phyloP scores from a whole-genome alignment of 768 basidiomycete species.

The Strobilomyces echinocephalus region DNA sequence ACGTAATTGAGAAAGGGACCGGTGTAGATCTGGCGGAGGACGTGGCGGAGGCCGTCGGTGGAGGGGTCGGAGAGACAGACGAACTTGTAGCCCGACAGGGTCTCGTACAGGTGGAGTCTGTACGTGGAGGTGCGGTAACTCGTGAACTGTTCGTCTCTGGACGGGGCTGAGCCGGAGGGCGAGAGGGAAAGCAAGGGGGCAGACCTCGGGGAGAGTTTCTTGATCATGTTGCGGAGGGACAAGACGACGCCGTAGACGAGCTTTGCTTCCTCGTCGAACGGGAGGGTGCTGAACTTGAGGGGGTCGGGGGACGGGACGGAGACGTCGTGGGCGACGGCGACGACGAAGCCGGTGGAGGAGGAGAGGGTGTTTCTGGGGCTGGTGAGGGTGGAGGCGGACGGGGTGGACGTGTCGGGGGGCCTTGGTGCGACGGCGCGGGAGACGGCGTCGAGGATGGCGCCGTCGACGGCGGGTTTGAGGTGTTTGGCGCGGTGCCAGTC shows the following conservation, averaged over 20 bases:
- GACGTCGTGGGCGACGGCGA: conserved; percentile 52
- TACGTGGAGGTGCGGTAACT: conserved; percentile 89
- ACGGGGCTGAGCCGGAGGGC: neutral
- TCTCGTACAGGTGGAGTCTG: conserved; percentile 91
- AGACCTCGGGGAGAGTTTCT: conserved; percentile 82
- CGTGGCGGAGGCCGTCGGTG: conserved; percentile 75
- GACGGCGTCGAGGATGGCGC: conserved; percentile 74
- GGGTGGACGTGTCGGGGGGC: conserved; percentile 28
- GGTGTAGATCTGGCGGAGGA: conserved; percentile 85
- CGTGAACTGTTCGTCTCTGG: conserved; percentile 85
- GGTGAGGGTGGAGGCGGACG: conserved; percentile 38
- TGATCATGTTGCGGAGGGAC: conserved; percentile 90
- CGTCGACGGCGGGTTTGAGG: conserved; percentile 66
- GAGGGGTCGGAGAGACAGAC: conserved; percentile 87
- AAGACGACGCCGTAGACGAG: conserved; percentile 94
- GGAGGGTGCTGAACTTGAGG: conserved; percentile 48
- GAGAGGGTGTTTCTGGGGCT: conserved; percentile 66
- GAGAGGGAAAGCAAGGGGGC: neutral
- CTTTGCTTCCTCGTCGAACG: conserved; percentile 97
- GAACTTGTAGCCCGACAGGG: conserved; percentile 90
- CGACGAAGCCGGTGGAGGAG: conserved; percentile 61
- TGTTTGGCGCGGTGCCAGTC: conserved; percentile 85
- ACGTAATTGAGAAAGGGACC: conserved; percentile 94
- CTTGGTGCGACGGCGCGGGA: conserved; percentile 57
- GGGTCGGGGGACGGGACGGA: conserved; percentile 20